Percentiles rank a stretch among this genome's conserved stretches.
Conservation (phyloP, 805 yeast genomes). For the Wickerhamiella shivajii region DNA sequence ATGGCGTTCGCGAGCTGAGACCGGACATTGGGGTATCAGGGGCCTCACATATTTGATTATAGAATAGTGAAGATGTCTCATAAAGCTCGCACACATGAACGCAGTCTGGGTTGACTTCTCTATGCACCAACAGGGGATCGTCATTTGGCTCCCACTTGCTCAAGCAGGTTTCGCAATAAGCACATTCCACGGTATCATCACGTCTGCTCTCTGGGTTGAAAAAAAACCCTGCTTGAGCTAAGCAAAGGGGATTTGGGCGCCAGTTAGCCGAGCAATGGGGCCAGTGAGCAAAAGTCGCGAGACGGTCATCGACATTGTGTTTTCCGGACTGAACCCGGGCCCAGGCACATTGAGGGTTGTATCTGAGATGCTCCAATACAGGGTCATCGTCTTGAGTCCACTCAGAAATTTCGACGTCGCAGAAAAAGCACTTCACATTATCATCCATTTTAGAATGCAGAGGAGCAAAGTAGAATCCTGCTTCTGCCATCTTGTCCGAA, state of each 20-base stretch:
- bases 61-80: constrained; percentile 2
- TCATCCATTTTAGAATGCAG: not conserved
- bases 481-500: constrained; percentile 2
- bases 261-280: not conserved
- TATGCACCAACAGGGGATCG: constrained; percentile 4
- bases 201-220: not conserved
- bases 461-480: constrained; percentile 6
- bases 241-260: constrained; percentile 1
- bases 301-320: constrained; percentile 1
- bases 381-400: constrained; percentile 6
- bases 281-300: constrained; percentile 5
- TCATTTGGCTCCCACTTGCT: constrained; percentile 5
- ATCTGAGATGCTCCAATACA: constrained; percentile 2
- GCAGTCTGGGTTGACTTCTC: not conserved
- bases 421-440: constrained; percentile 5
- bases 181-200: constrained; percentile 7
- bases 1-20: no score
- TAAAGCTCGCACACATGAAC: not conserved
- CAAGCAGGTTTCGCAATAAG: constrained; percentile 2
- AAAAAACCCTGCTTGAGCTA: constrained; percentile 8
- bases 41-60: no score
- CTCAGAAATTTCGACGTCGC: constrained; percentile 4
- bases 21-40: no score
- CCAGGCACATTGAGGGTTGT: constrained; percentile 5
- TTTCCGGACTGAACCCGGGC: not conserved